phyloP scores from a whole-genome alignment of 1,284 basidiomycete species.

The Microbotryum violaceum region DNA sequence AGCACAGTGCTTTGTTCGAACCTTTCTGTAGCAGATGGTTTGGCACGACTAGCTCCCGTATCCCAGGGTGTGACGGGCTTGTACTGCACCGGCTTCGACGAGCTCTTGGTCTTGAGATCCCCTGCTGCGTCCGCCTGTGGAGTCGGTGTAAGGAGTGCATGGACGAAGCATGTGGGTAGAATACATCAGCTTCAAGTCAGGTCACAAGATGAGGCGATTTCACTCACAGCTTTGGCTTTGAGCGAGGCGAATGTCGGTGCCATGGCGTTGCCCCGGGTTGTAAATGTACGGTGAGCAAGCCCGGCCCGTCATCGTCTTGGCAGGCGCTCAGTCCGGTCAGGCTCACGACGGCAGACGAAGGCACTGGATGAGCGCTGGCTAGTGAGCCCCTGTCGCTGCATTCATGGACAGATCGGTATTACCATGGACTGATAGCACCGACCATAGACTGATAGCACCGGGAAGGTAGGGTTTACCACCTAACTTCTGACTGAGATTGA shows the following conservation, averaged over 20 bases:
- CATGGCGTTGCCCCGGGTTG: background rate
- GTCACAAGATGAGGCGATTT: background rate
- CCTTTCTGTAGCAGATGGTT: background rate
- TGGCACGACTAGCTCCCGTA: background rate
- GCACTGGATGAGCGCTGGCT: no score
- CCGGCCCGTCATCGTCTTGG: background rate
- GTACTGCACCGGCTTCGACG: background rate
- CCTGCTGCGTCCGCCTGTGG: background rate
- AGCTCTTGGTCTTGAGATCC: background rate
- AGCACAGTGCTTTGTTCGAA: background rate
- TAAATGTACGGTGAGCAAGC: background rate
- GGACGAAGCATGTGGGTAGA: background rate
- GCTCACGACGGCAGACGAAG: no score
- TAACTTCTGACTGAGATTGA: no score
- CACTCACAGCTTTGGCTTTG: slow-evolving; percentile 3
- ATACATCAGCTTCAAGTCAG: background rate
- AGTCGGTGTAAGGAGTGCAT: background rate
- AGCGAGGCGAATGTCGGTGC: slow-evolving; percentile 1
- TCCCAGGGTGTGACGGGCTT: background rate
- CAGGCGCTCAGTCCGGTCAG: no score
- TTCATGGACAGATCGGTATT: no score
- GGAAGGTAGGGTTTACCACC: no score
- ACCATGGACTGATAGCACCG: no score
- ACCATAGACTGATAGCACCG: no score
- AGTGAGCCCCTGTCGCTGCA: no score